Evolutionary conservation across 163 green algal species (phyloP).

Genomic region (Dunaliella salina): DNA sequence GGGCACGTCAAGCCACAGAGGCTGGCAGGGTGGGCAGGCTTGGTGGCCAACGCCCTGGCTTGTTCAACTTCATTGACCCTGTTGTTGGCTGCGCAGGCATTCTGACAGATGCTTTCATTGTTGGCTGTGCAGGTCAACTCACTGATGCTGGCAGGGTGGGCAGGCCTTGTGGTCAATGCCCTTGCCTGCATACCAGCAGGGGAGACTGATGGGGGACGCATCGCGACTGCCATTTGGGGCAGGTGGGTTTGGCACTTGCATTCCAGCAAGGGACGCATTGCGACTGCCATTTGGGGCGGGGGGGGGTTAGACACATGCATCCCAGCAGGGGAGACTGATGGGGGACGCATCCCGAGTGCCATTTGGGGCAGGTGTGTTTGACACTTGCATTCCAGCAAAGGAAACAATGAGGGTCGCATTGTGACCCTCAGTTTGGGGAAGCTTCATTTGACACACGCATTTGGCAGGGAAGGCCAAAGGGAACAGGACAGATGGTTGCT

Average conservation of each 20-base stretch:
- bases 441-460: conserved; percentile 50
- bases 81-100: no score
- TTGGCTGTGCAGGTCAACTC: conserved; percentile 44
- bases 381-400: conserved; percentile 57
- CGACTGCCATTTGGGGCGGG: conserved; percentile 65
- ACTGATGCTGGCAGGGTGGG: conserved; percentile 77
- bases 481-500: no score
- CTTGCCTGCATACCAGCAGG: conserved; percentile 57
- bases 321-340: conserved; percentile 74
- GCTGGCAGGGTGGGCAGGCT: conserved; percentile 70
- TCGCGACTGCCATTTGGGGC: conserved; percentile 67
- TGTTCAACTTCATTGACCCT: no score
- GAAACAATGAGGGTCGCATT: conserved; percentile 74
- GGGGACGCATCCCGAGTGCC: conserved; percentile 62
- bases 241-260: conserved; percentile 32
- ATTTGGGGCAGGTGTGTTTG: conserved; percentile 58
- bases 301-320: conserved; percentile 35
- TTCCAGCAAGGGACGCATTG: conserved; percentile 64
- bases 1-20: no score
- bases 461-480: conserved; percentile 74
- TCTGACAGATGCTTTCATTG: no score
- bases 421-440: conserved; percentile 65
- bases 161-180: conserved; percentile 45
- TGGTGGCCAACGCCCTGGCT: no score
- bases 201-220: conserved; percentile 75